Base-by-base conservation (phyloP, 2,329 filamentous ascomycete species). In the Volutella citrinella region DNA sequence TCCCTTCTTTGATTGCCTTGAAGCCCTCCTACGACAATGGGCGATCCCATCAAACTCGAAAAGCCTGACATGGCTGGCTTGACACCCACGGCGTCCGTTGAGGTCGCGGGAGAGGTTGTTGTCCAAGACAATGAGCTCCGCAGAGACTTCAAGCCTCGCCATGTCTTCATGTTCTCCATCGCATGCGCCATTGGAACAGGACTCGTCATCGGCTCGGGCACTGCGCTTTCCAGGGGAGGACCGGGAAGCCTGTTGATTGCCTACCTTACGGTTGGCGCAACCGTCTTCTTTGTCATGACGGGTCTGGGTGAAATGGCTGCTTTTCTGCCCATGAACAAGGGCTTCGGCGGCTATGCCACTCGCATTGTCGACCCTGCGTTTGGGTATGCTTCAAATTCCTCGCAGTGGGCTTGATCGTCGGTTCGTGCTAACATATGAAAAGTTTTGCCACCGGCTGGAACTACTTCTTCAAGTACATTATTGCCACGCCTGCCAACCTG, bases 231-330 rank as follows among this genome's bases (percentile, higher is more conserved):
- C 2, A 69, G 61, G 5, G 68, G 69, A 27, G 74, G 74, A 2
- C 65, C 64, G 4, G 64, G 50, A 0, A 54, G 57, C 9, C 46
- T 66, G 3, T 41, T 69, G 1, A 59, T 69, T 29, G 59, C 58
- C 6, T 69, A 68, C 32, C 29, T 59, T 11, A 23, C 73, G 51
- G 46, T 73, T 48, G 67, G 61, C 34, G 51, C 68, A 5, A 66
- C 77, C 29, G 70, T 79, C 17, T 78, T 68, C 56, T 70, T 69
- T n/a, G 72, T 78, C 50, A 79, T 79, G 68, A 60, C 61, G 12
- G 57, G 56, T 8, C 46, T 64, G 12, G 61, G 60, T 11, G 61
- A 64, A 37, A 57, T 60, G 51, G 49, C 53, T 2, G 40, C 56
- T 0, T 51, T 49, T 11, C 27, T 58, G 5, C 55, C 55, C 0